Evolutionary conservation across 2,329 filamentous ascomycete genomes (phyloP).

Genomic region (Xylaria sp.): DNA sequence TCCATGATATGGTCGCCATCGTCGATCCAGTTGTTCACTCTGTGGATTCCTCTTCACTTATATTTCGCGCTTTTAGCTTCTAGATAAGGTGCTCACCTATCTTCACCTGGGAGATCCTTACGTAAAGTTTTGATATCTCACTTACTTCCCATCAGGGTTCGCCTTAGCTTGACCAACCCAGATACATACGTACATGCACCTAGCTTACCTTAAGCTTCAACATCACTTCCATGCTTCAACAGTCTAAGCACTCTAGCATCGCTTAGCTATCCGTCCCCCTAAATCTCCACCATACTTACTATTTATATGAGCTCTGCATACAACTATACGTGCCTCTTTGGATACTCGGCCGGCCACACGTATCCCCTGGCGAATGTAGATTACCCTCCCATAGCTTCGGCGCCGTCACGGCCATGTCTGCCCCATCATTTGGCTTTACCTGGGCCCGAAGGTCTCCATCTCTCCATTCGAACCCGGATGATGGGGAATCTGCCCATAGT

Average conservation of each 20-base stretch:
- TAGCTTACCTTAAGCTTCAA: constrained; percentile 10
- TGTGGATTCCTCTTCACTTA: constrained; percentile 12
- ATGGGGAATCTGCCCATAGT: constrained; percentile 46
- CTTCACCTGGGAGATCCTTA: neutral
- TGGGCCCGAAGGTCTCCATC: constrained; percentile 58
- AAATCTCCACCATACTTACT: constrained; percentile 3
- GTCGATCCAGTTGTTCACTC: constrained; percentile 17
- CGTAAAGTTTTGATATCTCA: constrained; percentile 14
- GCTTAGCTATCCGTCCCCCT: neutral
- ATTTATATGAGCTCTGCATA: constrained; percentile 18
- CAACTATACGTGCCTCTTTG: constrained; percentile 1
- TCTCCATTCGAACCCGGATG: constrained; percentile 47
- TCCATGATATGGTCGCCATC: constrained; percentile 21
- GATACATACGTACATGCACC: neutral
- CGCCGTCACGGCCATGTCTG: constrained; percentile 54
- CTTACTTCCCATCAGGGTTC: neutral
- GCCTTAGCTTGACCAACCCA: neutral
- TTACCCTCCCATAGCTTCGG: constrained; percentile 10
- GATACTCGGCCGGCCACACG: constrained; percentile 3
- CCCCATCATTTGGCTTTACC: constrained; percentile 58
- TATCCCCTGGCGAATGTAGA: constrained; percentile 14
- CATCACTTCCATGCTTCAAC: constrained; percentile 7
- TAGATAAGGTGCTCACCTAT: neutral
- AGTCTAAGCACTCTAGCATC: constrained; percentile 4
- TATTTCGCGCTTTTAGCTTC: neutral